Percentiles rank a stretch among this genome's conserved stretches.
Conservation (phyloP, 306 rosid genomes). For the Cucurbita ficifolia region DNA sequence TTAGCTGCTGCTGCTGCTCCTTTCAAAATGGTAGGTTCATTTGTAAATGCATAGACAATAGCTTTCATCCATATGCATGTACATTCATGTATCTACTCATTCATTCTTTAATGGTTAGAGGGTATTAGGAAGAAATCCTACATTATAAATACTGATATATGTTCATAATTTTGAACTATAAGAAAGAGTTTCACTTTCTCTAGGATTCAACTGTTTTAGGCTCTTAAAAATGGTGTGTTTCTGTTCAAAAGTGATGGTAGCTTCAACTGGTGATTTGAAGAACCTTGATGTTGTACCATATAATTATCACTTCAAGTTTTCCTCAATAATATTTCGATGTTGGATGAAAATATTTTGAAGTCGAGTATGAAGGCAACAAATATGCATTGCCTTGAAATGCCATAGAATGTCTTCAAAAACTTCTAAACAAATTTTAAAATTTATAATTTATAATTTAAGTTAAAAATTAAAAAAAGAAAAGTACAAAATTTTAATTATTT, state of each 20-base stretch:
- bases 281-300: not conserved
- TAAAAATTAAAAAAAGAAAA: no score
- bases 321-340: not conserved
- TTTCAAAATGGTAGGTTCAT: constrained; percentile 14
- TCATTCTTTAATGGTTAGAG: constrained; percentile 9
- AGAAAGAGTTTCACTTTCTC: not conserved
- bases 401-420: no score
- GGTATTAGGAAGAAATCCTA: constrained; percentile 3
- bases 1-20: constrained; percentile 25
- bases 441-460: no score
- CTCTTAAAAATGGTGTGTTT: not conserved
- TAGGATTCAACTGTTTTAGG: not conserved
- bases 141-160: not conserved
- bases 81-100: constrained; percentile 5
- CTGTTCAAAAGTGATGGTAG: not conserved
- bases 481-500: no score
- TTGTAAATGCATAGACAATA: constrained; percentile 42
- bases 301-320: not conserved
- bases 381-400: no score
- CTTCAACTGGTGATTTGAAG: not conserved
- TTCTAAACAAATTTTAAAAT: no score
- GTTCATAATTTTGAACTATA: not conserved
- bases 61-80: constrained; percentile 18
- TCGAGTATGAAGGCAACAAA: no score
- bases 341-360: no score